phyloP scores from a whole-genome alignment of 2,329 filamentous ascomycete genomes.

The Ophiocordyceps unilateralis region DNA sequence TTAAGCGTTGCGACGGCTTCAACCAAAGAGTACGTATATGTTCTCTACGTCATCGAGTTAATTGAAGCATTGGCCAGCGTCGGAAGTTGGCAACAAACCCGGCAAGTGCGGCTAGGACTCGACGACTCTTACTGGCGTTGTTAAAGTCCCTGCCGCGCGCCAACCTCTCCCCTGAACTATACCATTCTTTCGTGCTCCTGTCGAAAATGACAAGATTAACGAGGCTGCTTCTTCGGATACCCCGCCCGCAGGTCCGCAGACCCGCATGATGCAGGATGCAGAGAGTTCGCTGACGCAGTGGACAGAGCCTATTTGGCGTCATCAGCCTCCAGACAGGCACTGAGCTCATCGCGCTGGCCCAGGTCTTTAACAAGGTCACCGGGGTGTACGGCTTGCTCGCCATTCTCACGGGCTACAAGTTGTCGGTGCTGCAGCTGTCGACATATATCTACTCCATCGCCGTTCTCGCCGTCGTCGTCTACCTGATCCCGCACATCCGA shows the following conservation, averaged over 20 bases:
- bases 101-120: background rate
- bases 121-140: background rate
- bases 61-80: background rate
- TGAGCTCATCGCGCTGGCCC: constrained; percentile 65
- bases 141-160: background rate
- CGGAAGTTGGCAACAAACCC: background rate
- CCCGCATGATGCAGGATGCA: background rate
- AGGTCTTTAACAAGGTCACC: constrained; percentile 83
- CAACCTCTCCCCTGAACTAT: background rate
- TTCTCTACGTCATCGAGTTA: background rate
- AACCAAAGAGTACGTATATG: background rate
- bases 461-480: constrained; percentile 48
- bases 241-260: constrained; percentile 20
- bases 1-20: background rate
- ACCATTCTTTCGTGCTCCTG: background rate
- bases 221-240: constrained; percentile 19
- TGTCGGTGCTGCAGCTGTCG: constrained; percentile 68
- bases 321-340: constrained; percentile 77
- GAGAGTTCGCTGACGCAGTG: constrained; percentile 1
- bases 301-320: constrained; percentile 66
- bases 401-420: constrained; percentile 68
- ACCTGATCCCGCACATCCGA: constrained; percentile 66
- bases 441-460: constrained; percentile 81
- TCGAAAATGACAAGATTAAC: constrained; percentile 18
- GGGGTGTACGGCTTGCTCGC: constrained; percentile 83